Base-by-base conservation (phyloP, 306 rosid species). In the Begonia loranthoides region DNA sequence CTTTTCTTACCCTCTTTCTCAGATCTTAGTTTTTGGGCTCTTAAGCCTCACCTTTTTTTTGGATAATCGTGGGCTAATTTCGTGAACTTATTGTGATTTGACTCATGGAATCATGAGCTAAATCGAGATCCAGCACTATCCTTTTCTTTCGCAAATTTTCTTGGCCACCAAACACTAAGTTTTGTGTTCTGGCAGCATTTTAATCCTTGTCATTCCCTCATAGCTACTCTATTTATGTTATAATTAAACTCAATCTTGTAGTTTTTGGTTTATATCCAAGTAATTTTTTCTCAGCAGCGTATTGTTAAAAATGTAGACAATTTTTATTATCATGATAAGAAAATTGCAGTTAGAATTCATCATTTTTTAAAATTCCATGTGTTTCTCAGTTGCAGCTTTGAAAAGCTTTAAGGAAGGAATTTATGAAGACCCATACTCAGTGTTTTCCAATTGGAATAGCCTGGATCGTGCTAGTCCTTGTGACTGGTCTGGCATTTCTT, bases 401-500 rank as follows among this genome's bases (percentile, higher is more conserved):
- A 59, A 56, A 43, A 59, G 69, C 58, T 80, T 83, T 44, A 87
- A 76, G 78, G 94, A 83, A 73, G 84, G 87, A 19, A 65, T 87
- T 28, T 73, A 57, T 64, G 96, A 87, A 58, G 96, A 87, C 68
- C 96, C 90, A 8, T 59, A 49, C 53, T 73, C 58, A 39, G 84
- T 70, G 59, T 70, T 87, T 60, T 73, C 74, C 39, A 68, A 70
- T 66, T 87, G 96, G 96, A 75, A 80, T 60, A 38, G 69, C 53
- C 45, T 87, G 48, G 94, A 73, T 28, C 36, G 5, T 64, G 52
- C 75, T 56, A 82, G 80, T 80, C 87, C 87, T 68, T 87, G 99
- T 64, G 66, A 61, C 50, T 87, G 96, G 94, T 57, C 60, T 64
- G 94, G 99, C 39, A 71, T 92, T 68, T 67, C 60, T 9, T 92